phyloP scores from a whole-genome alignment of 2,329 filamentous ascomycete species.

The Elsinoe necatrix region DNA sequence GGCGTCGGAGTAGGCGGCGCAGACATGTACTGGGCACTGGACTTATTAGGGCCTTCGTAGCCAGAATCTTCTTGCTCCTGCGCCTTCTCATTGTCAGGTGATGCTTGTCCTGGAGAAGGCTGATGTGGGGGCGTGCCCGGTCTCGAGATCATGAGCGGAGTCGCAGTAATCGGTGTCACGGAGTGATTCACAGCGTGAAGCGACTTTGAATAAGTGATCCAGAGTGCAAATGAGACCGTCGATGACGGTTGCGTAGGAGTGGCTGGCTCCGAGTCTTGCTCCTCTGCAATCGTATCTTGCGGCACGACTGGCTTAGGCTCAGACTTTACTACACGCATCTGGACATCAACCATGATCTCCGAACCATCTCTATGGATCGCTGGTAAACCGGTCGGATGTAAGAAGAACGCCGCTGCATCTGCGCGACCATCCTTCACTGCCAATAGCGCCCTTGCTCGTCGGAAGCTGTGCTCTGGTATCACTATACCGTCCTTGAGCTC shows the following conservation, averaged over 20 bases:
- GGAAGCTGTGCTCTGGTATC: constrained; percentile 90
- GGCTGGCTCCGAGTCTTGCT: constrained; percentile 45
- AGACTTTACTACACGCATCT: constrained; percentile 92
- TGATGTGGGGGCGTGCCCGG: constrained; percentile 66
- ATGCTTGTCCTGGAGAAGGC: constrained; percentile 66
- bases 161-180: constrained; percentile 56
- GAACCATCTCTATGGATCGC: constrained; percentile 85
- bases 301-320: constrained; percentile 57
- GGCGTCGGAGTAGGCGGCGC: constrained; percentile 31
- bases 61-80: constrained; percentile 10
- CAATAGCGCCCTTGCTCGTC: constrained; percentile 75
- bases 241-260: constrained; percentile 47
- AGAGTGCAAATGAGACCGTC: constrained; percentile 87
- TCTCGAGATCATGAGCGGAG: constrained; percentile 52
- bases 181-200: constrained; percentile 65
- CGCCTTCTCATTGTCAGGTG: neutral
- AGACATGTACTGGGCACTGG: neutral
- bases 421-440: constrained; percentile 74
- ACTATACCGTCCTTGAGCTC: constrained; percentile 87
- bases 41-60: constrained; percentile 11
- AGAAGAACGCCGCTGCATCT: constrained; percentile 67
- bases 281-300: constrained; percentile 56
- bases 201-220: constrained; percentile 94
- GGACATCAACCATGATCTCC: constrained; percentile 87
- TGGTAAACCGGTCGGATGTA: constrained; percentile 73